Base-by-base conservation (phyloP, 1,284 basidiomycete genomes). In the Apiotrichum sp. region DNA sequence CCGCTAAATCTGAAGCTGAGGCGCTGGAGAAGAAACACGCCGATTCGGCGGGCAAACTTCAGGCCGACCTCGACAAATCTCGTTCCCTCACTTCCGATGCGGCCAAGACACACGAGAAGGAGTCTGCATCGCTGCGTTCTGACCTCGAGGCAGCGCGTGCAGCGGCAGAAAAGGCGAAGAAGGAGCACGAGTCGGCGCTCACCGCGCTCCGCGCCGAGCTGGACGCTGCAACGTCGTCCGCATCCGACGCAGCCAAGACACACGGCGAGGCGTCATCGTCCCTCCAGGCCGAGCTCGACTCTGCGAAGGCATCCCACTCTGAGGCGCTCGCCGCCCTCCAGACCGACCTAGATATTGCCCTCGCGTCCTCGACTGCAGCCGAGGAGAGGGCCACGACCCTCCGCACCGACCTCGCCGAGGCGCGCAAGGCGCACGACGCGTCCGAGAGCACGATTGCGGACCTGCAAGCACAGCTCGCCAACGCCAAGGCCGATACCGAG, bases 331-430 rank as follows among this genome's bases (percentile, higher is more conserved):
- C 50, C 4, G 33, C 35, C 2, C 47, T 54, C 16, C 47, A 50
- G 14, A 16, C 52, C 16, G 54, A 56, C 16, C 54, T 56, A n/a
- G 57, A 52, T 8, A 48, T 47, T 14, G 57, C 51, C 7, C 44
- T 36, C 4, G 41, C 55, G 34, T 35, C 53, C n/a, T 34, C 55
- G 3, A 45, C 44, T 4, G 35, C 35, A 2, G 38, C 46, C 38
- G 58, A 60, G 38, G 48, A 45, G 35, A 38, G 49, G 3, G n/a
- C 50, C 4, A 29, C 46, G 16, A 14, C 39, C 4, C 53, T 61
- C 31, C 16, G 34, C 6, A 7, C 51, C 22, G 56, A 58, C 9
- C 51, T 61, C 16, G 51, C 44, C 31, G 56, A 41, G 0, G 36
- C 44, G 16, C 48, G 41, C 8, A 43, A 48, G 38, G 49, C 34